Conservation (phyloP, 1,284 basidiomycete genomes). For the Leccinum subspadiceum region DNA sequence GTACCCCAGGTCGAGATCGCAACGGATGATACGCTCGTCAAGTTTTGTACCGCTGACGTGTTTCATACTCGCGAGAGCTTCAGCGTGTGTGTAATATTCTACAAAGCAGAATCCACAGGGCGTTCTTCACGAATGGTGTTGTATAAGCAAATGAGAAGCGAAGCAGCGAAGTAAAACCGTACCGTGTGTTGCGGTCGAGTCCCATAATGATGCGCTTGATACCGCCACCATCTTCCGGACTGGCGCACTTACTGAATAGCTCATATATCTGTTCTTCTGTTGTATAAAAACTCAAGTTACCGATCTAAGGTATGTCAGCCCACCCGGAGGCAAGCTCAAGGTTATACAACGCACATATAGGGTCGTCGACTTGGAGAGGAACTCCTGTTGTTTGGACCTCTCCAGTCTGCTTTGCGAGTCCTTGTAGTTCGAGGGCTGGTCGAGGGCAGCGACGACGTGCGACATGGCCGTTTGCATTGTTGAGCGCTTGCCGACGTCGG, state of each 20-base stretch:
- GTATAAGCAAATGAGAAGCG: conserved; percentile 5
- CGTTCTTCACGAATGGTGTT: conserved; percentile 55
- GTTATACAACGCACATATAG: conserved; percentile 59
- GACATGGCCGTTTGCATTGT: conserved; percentile 58
- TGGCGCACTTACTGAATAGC: conserved; percentile 90
- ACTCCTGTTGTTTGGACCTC: conserved; percentile 65
- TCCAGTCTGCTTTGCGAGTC: conserved; percentile 83
- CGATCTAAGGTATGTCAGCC: conserved; percentile 59
- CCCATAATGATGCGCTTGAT: conserved; percentile 99
- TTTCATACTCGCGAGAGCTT: conserved; percentile 90
- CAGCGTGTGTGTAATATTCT: conserved; percentile 95
- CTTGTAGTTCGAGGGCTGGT: conserved; percentile 94
- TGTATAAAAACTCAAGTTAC: conserved; percentile 96
- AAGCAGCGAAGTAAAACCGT: conserved; percentile 21
- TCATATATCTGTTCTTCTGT: conserved; percentile 99
- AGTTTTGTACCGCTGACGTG: conserved; percentile 97
- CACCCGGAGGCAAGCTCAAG: not conserved
- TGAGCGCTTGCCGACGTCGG: not conserved
- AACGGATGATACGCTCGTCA: conserved; percentile 98
- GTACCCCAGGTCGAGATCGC: conserved; percentile 98
- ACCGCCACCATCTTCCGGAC: conserved; percentile 87
- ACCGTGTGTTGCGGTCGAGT: conserved; percentile 93
- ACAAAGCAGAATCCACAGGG: conserved; percentile 99
- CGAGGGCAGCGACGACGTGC: conserved; percentile 80
- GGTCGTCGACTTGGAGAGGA: conserved; percentile 71